Evolutionary conservation across 225 moss, liverwort and hornwort genomes (phyloP).

Genomic region (Bryum argenteum): DNA sequence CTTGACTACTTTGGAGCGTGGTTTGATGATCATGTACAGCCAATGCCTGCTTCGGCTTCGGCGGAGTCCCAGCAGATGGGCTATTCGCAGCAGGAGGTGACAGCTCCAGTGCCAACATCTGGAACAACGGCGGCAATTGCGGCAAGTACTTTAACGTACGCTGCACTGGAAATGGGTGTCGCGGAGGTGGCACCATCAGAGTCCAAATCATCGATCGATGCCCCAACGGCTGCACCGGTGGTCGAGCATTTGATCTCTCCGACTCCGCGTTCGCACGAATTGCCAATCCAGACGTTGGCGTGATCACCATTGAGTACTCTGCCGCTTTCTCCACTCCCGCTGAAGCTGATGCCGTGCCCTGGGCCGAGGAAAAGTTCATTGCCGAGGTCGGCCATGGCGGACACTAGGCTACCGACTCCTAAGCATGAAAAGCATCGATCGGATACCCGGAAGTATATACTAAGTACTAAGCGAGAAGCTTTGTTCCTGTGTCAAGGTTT

Average conservation of each 20-base stretch:
- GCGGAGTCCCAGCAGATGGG: not conserved
- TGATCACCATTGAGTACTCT: conserved; percentile 25
- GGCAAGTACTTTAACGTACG: conserved; percentile 20
- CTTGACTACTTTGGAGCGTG: not conserved
- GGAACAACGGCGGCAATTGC: conserved; percentile 33
- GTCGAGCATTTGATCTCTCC: conserved; percentile 57
- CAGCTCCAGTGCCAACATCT: conserved; percentile 30
- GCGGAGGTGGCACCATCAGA: conserved; percentile 11
- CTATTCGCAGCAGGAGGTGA: conserved; percentile 51
- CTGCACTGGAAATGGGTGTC: conserved; percentile 49
- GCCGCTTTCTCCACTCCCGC: not conserved
- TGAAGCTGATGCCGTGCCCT: not conserved
- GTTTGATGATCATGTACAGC: not conserved
- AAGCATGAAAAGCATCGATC: not conserved
- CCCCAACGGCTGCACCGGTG: conserved; percentile 33
- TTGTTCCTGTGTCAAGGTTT: no score
- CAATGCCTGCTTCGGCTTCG: conserved; percentile 28
- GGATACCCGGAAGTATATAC: no score
- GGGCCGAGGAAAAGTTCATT: conserved; percentile 17
- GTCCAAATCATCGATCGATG: conserved; percentile 42
- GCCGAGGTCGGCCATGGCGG: conserved; percentile 1
- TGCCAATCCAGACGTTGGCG: conserved; percentile 19
- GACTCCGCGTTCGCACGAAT: not conserved
- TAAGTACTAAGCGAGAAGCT: no score
- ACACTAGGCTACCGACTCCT: not conserved